phyloP scores from a whole-genome alignment of 2,329 filamentous ascomycete species.

The Leptographium flavum region DNA sequence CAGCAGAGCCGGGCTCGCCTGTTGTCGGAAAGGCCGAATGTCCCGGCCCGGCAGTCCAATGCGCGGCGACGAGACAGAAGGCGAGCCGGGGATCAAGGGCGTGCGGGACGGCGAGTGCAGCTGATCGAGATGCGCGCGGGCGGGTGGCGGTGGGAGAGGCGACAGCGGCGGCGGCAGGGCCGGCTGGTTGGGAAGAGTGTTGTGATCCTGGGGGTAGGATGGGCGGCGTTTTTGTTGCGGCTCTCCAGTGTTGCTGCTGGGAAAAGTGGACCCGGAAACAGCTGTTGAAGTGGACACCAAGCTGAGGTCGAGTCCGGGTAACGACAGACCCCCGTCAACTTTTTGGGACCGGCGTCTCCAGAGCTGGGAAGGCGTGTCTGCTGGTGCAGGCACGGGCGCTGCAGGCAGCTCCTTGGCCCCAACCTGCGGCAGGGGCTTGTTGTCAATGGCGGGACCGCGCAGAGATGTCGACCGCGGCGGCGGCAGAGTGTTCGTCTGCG shows the following conservation, averaged over 20 bases:
- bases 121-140: neutral
- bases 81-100: neutral
- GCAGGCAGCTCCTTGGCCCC: neutral
- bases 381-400: neutral
- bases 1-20: neutral
- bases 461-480: conserved; percentile 8
- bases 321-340: conserved; percentile 28
- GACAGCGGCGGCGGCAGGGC: conserved; percentile 7
- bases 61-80: neutral
- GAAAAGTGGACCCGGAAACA: neutral
- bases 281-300: neutral
- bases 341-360: conserved; percentile 39
- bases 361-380: conserved; percentile 16
- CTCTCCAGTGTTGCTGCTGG: neutral
- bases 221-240: neutral
- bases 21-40: conserved; percentile 15
- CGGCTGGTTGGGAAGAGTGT: neutral
- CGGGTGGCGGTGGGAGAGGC: conserved; percentile 7
- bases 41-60: conserved; percentile 16
- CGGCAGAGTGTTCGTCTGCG: neutral
- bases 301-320: conserved; percentile 35
- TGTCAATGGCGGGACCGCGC: neutral
- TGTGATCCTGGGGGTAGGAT: neutral
- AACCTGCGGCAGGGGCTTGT: neutral
- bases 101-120: conserved; percentile 5